phyloP scores from a whole-genome alignment of 331 rosid genomes.

The Dryas integrifolia region DNA sequence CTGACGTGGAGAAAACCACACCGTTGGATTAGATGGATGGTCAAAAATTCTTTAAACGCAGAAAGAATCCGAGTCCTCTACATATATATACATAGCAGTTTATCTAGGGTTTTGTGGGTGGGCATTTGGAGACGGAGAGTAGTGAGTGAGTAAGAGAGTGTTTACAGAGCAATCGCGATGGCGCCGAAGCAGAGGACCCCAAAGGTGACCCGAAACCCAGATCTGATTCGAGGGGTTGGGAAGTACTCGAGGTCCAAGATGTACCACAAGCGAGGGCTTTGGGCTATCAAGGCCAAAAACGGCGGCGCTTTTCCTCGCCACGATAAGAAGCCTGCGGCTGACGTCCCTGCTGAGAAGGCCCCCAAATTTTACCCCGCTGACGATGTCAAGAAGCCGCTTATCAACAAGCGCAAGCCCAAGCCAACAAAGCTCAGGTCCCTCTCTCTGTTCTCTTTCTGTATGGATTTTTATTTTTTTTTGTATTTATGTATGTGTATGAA shows the following conservation, averaged over 20 bases:
- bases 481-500: constrained; percentile 1
- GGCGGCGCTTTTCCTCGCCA: constrained; percentile 65
- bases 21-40: too few relatives aligned
- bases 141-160: not conserved
- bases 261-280: constrained; percentile 68
- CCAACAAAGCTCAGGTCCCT: constrained; percentile 30
- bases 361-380: constrained; percentile 51
- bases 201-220: constrained; percentile 52
- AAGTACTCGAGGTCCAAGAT: constrained; percentile 60
- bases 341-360: constrained; percentile 38
- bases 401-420: constrained; percentile 33
- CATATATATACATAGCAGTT: not conserved
- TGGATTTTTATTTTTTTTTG: not conserved
- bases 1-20: too few relatives aligned
- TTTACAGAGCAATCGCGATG: constrained; percentile 24
- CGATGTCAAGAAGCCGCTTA: constrained; percentile 29
- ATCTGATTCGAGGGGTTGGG: constrained; percentile 54
- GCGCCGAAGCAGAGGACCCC: constrained; percentile 43
- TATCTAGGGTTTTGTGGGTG: not conserved
- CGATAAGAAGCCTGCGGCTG: constrained; percentile 48
- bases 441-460: not conserved
- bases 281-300: constrained; percentile 74
- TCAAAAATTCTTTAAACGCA: too few relatives aligned
- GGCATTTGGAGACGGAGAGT: not conserved
- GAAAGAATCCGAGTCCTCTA: too few relatives aligned